Evolutionary conservation across 768 basidiomycete genomes (phyloP).

Genomic region (Leucosporidium creatinivorum): DNA sequence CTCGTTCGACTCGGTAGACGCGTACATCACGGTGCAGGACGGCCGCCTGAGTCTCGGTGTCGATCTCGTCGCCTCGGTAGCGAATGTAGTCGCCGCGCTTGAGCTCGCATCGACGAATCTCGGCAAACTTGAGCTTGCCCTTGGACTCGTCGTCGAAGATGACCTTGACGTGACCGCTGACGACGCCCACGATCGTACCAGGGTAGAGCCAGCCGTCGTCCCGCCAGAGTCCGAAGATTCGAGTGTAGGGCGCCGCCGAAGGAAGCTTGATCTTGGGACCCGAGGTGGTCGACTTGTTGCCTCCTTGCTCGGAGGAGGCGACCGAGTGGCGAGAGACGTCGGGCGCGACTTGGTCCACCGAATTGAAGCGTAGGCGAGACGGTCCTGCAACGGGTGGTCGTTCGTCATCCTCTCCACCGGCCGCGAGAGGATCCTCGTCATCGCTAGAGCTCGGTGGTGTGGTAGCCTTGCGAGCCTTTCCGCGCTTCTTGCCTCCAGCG

Average conservation of each 20-base stretch:
- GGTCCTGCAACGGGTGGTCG: slow-evolving; percentile 2
- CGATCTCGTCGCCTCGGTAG: slow-evolving; percentile 40
- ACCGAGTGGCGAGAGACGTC: neutral
- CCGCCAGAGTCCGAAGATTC: slow-evolving; percentile 57
- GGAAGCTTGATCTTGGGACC: slow-evolving; percentile 1
- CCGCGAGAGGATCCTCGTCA: neutral
- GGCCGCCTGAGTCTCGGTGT: slow-evolving; percentile 36
- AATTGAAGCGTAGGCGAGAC: neutral
- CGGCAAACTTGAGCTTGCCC: slow-evolving; percentile 48
- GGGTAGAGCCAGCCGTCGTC: slow-evolving; percentile 44
- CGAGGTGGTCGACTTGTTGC: neutral
- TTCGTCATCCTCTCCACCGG: neutral
- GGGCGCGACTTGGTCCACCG: neutral
- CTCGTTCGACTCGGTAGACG: slow-evolving; percentile 43
- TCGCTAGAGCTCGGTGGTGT: neutral
- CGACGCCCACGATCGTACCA: slow-evolving; percentile 22
- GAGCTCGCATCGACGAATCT: slow-evolving; percentile 53
- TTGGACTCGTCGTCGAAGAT: slow-evolving; percentile 61
- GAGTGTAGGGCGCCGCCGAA: slow-evolving; percentile 14
- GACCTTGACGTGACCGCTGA: slow-evolving; percentile 46
- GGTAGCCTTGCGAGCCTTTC: neutral
- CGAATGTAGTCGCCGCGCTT: slow-evolving; percentile 55
- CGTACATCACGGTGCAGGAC: slow-evolving; percentile 38
- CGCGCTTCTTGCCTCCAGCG: neutral
- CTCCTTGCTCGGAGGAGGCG: slow-evolving; percentile 8